Evolutionary conservation across 2,329 filamentous ascomycete species (phyloP), one percentile per base, ranked within the genome.

Genomic region (Neophaeococcomyces mojaviensis): DNA sequence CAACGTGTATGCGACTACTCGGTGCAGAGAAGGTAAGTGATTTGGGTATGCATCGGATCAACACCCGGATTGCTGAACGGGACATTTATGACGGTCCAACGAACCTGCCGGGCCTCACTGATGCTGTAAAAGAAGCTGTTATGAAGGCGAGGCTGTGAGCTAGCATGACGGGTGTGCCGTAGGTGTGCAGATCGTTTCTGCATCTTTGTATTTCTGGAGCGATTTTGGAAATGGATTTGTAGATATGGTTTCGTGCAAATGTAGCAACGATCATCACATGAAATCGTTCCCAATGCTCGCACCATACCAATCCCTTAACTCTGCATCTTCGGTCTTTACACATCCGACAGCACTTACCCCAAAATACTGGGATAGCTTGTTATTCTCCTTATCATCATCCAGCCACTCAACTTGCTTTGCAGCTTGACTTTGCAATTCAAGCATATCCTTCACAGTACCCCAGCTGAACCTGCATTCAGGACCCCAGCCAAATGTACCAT

Each of bases 401-500:
- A 88, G 87, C 90, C 90, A 97, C 37, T 94, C 88, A 0, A 94
- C 84, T 61, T 77, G 82, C 44, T 84, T 74, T 28, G 52, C 52
- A n/a, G 15, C 5, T 12, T 33, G 19, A 13, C 33, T 42, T n/a
- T 34, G 16, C n/a, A 72, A 69, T 55, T 96, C 89, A 3, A 98
- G 69, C 79, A 97, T 78, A 59, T 97, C 89, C 68, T 94, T 96
- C 2, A 86, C 86, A 1, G 92, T 97, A 0, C 85, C 86, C 92
- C 92, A 98, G 60, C 88, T 95, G 61, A 96, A 97, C 3, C 92
- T 76, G 62, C 88, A 94, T 67, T 97, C 89, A 19, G 78, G 78
- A 0, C 90, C 89, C 90, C 92, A 98, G 12, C 92, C 92, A 69
- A 97, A 98, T 1, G 97, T 68, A 2, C 87, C 86, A 60, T 98